Conservation (phyloP, 345 rosid genomes). For the Populus tremula region DNA sequence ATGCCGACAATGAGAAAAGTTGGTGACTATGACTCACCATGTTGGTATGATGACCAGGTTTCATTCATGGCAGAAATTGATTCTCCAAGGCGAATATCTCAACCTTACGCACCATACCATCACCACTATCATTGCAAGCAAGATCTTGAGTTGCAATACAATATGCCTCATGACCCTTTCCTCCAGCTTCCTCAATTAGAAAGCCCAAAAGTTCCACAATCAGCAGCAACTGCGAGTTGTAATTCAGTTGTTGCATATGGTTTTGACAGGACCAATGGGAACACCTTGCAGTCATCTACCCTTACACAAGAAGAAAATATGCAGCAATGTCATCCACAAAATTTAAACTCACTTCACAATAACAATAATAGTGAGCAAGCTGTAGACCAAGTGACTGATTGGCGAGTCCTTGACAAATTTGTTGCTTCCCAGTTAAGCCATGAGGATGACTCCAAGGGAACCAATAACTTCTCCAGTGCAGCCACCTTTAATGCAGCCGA, state of each 20-base stretch:
- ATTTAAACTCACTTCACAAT: slow-evolving; percentile 43
- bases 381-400: slow-evolving; percentile 80
- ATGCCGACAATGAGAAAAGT: slow-evolving; percentile 56
- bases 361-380: slow-evolving; percentile 43
- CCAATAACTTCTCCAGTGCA: slow-evolving; percentile 27
- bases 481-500: slow-evolving; percentile 40
- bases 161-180: slow-evolving; percentile 49
- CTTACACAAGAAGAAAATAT: slow-evolving; percentile 55
- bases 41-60: slow-evolving; percentile 83
- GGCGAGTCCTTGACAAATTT: slow-evolving; percentile 95
- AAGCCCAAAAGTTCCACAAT: slow-evolving; percentile 65
- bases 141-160: slow-evolving; percentile 64
- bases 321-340: slow-evolving; percentile 47
- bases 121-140: slow-evolving; percentile 74
- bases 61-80: slow-evolving; percentile 68
- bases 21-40: slow-evolving; percentile 55
- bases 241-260: slow-evolving; percentile 45
- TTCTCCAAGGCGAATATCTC: slow-evolving; percentile 55
- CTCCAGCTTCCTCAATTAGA: slow-evolving; percentile 80
- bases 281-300: slow-evolving; percentile 54
- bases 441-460: slow-evolving; percentile 53
- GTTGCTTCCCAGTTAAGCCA: slow-evolving; percentile 96
- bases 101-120: slow-evolving; percentile 42
- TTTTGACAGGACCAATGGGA: slow-evolving; percentile 43
- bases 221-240: slow-evolving; percentile 43